Conservation (phyloP, 2,329 filamentous ascomycete genomes). For the Chrysoporthe puriensis region DNA sequence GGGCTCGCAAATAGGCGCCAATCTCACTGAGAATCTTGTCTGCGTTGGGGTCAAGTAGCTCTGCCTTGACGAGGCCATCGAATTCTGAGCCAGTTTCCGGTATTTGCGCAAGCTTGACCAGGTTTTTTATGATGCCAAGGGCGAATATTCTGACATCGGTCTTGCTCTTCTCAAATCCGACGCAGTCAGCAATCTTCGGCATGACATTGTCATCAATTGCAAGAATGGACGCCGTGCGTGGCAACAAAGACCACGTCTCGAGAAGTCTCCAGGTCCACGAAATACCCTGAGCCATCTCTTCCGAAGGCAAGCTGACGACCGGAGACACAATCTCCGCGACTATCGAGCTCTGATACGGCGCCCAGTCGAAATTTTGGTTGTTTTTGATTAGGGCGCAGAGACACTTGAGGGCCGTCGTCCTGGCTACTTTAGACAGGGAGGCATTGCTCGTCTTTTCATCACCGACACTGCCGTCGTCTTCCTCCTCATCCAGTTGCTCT, state of each 20-base stretch:
- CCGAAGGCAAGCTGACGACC: conserved; percentile 75
- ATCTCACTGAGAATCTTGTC: conserved; percentile 69
- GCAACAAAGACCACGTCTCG: conserved; percentile 75
- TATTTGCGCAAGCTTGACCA: conserved; percentile 64
- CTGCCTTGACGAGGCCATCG: conserved; percentile 58
- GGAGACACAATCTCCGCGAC: conserved; percentile 77
- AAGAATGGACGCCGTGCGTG: conserved; percentile 70
- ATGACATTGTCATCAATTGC: conserved; percentile 65
- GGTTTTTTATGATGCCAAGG: conserved; percentile 72
- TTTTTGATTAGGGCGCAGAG: conserved; percentile 78
- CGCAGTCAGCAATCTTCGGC: conserved; percentile 70
- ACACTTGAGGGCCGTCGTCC: conserved; percentile 80
- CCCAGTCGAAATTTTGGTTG: conserved; percentile 72
- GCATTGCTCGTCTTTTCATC: conserved; percentile 49
- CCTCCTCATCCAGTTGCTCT: conserved; percentile 44
- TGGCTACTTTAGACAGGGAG: conserved; percentile 68
- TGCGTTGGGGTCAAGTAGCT: conserved; percentile 61
- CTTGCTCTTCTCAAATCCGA: conserved; percentile 64
- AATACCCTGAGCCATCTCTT: conserved; percentile 86
- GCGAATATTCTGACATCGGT: conserved; percentile 86
- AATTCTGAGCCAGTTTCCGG: conserved; percentile 59
- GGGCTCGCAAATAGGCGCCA: conserved; percentile 64
- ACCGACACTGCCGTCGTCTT: conserved; percentile 33
- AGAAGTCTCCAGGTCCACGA: conserved; percentile 83
- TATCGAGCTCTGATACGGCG: conserved; percentile 69